A percentile compares a stretch with the other conserved stretches of the same genome.
Evolutionary conservation across 176 grass and related monocot genomes (phyloP).

Genomic region (Lolium rigidum): DNA sequence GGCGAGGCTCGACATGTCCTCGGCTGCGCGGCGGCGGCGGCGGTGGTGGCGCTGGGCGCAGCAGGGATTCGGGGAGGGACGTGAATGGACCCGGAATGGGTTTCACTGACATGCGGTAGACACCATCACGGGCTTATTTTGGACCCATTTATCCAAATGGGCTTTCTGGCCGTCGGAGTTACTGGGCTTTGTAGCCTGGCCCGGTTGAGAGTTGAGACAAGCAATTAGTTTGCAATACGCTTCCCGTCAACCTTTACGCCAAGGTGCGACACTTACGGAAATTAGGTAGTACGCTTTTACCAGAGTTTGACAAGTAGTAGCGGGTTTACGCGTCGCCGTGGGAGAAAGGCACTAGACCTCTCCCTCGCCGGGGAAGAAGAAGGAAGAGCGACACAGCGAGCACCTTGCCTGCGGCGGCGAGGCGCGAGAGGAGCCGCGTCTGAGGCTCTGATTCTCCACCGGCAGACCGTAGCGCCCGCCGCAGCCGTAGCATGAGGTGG

Average conservation of each 20-base stretch:
- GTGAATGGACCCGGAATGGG: conserved; percentile 15
- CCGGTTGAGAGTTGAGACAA: background rate
- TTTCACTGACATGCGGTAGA: background rate
- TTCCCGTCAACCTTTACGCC: too few relatives aligned
- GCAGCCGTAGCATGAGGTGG: conserved; percentile 54
- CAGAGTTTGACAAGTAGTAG: background rate
- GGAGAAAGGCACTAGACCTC: background rate
- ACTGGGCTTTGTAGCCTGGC: background rate
- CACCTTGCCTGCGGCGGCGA: conserved; percentile 1
- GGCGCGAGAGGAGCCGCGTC: background rate
- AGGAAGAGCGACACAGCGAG: background rate
- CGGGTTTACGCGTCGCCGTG: conserved; percentile 24
- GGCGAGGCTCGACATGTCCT: too few relatives aligned
- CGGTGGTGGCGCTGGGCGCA: background rate
- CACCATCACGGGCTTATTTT: conserved; percentile 25
- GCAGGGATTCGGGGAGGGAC: background rate
- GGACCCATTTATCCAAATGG: background rate
- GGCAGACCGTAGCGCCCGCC: background rate
- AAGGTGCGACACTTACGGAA: too few relatives aligned
- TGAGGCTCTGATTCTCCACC: conserved; percentile 2
- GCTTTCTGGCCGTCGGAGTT: background rate
- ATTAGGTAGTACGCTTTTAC: too few relatives aligned
- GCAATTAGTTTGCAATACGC: too few relatives aligned
- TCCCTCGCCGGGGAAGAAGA: conserved; percentile 2
- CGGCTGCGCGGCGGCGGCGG: conserved; percentile 43